A percentile compares a stretch with the other conserved stretches of the same genome.
These are phyloP conservation scores for Cercospora brassicicola DNA, from an alignment of 2,329 filamentous ascomycete species.

Conservation along the genomic window DNA sequence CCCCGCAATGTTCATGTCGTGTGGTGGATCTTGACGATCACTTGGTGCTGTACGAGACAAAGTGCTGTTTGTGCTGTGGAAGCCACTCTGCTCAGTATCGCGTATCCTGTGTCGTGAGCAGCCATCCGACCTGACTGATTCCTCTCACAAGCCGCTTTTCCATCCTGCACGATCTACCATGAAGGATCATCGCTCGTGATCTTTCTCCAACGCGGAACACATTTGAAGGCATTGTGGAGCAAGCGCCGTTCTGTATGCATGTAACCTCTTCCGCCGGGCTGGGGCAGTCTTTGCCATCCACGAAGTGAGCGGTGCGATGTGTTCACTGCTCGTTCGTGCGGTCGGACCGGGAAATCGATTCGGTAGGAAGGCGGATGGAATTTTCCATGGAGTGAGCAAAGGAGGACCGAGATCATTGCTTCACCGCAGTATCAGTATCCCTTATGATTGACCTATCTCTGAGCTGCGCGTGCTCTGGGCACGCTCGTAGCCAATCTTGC, in stretches of 20 bases:
- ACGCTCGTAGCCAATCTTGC: not conserved
- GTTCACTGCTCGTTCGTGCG: not conserved
- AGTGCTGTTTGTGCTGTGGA: not conserved
- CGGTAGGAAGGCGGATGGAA: not conserved
- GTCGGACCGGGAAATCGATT: not conserved
- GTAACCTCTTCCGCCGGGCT: not conserved
- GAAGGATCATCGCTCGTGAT: not conserved
- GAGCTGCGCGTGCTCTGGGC: not conserved
- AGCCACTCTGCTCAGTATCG: not conserved
- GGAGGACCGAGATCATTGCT: not conserved
- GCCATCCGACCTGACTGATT: not conserved
- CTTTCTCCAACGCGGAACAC: not conserved
- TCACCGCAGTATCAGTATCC: not conserved
- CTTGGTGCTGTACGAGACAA: not conserved
- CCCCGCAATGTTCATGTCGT: not conserved
- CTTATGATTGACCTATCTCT: not conserved
- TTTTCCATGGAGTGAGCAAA: not conserved
- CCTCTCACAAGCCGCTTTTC: not conserved
- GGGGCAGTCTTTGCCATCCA: not conserved
- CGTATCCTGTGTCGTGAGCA: not conserved
- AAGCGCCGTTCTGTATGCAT: not conserved
- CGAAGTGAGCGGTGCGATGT: not conserved
- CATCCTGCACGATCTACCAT: not conserved
- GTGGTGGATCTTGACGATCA: not conserved
- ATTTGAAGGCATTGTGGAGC: not conserved